Evolutionary conservation across 352 stramenopile species (phyloP), one percentile per base, ranked within the genome.

Genomic region (Lagenidium giganteum): DNA sequence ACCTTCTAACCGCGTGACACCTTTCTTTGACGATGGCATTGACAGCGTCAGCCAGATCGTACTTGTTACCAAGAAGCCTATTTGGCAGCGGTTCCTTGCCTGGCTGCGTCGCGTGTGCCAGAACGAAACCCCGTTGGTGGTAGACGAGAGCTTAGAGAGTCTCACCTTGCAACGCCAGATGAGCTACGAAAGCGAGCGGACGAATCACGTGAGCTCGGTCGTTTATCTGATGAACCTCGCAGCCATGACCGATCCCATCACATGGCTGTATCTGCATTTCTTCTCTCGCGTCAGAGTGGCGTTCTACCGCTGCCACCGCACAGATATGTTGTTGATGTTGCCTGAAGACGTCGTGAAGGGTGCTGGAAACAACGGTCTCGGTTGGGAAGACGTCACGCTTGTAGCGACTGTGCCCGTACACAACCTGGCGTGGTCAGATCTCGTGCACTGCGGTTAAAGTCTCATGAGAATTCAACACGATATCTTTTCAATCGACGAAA

Each of bases 161-260:
- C n/a, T n/a, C n/a, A n/a, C n/a, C n/a, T n/a, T n/a, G n/a, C n/a
- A n/a, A n/a, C n/a, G n/a, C n/a, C n/a, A n/a, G n/a, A n/a, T n/a
- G n/a, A n/a, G n/a, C n/a, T n/a, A n/a, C n/a, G n/a, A n/a, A n/a
- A 24, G 33, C 26, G 33, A 41, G 11, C 37, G 42, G 1, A 43
- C 29, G 1, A 20, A 24, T 9, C 28, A 51, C 20, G 46, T 23
- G 11, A 37, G 48, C 12, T 39, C 35, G 2, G 18, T 21, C 16
- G 40, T 59, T 20, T 59, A 45, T 25, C 43, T 59, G 18, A 39
- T 59, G 23, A 59, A 59, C 25, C 30, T 59, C 17, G 51, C 27
- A 0, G 37, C 48, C 8, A 59, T 52, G 51, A 59, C 42, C 20
- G 51, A 59, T 16, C 51, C 51, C 14, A 17, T 59, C 6, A 48